Evolutionary conservation across 306 rosid genomes (phyloP).

Genomic region (Ammopiptanthus mongolicus): DNA sequence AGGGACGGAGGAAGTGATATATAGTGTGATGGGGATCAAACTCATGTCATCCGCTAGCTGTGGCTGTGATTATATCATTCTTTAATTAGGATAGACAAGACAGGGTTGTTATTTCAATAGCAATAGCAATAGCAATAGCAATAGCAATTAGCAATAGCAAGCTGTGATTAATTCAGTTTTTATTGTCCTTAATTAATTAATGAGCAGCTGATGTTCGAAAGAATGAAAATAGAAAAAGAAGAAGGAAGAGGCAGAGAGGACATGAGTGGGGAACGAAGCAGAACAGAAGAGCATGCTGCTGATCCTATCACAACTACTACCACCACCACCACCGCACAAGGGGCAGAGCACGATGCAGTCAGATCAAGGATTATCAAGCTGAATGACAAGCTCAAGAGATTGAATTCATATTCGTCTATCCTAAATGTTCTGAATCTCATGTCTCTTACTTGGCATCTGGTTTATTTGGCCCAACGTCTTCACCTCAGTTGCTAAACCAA

Average conservation of each 20-base stretch:
- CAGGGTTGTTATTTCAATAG: no score
- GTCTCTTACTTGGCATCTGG: slow-evolving; percentile 70
- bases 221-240: slow-evolving; percentile 64
- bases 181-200: neutral
- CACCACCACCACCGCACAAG: neutral
- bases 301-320: slow-evolving; percentile 14
- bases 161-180: neutral
- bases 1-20: no score
- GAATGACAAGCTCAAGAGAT: slow-evolving; percentile 51
- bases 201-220: slow-evolving; percentile 67
- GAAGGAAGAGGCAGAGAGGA: slow-evolving; percentile 66
- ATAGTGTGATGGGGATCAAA: no score
- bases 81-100: no score
- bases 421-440: slow-evolving; percentile 50
- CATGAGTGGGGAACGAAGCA: neutral
- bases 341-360: slow-evolving; percentile 19
- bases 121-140: no score
- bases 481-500: neutral
- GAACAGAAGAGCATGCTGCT: neutral
- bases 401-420: slow-evolving; percentile 55
- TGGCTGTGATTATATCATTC: no score
- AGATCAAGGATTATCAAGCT: slow-evolving; percentile 34
- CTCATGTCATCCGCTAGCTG: no score
- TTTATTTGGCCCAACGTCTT: slow-evolving; percentile 47
- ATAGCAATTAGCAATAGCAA: no score